Percentiles rank a stretch among this genome's conserved stretches.
Evolutionary conservation across 208 protist genomes (phyloP).

Genomic region (Leishmania lainsoni): DNA sequence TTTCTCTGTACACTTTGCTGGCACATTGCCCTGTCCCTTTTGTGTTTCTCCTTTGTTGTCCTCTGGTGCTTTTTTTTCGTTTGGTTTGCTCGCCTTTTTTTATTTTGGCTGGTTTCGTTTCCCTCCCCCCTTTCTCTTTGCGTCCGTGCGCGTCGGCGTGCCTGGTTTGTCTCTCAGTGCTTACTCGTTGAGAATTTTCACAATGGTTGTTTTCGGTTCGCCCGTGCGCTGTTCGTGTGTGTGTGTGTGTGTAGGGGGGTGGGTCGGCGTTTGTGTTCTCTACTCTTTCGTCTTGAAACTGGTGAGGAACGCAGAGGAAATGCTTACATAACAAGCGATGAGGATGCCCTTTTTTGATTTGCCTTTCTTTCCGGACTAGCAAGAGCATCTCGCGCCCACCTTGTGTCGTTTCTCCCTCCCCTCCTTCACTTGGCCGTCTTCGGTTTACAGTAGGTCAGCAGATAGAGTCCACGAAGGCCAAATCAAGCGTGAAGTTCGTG

Average conservation of each 20-base stretch:
- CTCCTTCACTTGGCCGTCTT: neutral
- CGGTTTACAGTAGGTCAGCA: neutral
- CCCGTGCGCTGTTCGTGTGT: neutral
- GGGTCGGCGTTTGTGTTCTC: neutral
- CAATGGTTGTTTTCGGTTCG: neutral
- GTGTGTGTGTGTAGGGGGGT: neutral
- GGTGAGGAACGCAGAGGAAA: neutral
- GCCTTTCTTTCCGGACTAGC: neutral
- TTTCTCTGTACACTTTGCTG: neutral
- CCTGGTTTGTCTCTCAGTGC: neutral
- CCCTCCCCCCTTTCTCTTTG: neutral
- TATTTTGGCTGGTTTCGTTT: slow-evolving; percentile 1
- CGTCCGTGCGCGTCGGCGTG: neutral
- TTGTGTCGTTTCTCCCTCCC: neutral
- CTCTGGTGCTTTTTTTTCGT: neutral
- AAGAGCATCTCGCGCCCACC: neutral
- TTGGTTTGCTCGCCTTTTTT: neutral
- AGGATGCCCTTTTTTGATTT: neutral
- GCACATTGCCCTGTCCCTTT: neutral
- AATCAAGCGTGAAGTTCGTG: neutral
- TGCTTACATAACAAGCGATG: neutral
- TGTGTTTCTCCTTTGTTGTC: neutral
- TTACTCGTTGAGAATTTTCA: neutral
- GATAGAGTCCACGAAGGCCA: neutral
- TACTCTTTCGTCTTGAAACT: neutral